phyloP scores from a whole-genome alignment of 2,329 filamentous ascomycete genomes.

The Ophiocordyceps camponoti-leonardi region DNA sequence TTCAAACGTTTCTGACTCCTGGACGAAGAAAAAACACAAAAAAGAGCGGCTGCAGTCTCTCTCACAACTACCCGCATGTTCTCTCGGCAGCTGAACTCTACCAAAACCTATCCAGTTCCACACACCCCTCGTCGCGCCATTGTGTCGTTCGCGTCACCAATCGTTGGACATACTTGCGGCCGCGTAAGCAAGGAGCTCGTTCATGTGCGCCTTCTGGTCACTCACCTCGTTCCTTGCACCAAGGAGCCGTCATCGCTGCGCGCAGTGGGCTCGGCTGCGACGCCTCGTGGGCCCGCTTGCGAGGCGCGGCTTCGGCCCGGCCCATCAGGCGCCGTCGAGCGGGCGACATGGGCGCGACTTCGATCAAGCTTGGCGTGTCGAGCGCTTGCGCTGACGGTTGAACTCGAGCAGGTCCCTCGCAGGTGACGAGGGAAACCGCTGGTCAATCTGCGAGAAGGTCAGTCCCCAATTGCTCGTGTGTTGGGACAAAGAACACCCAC shows the following conservation, averaged over 20 bases:
- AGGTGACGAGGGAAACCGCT: slow-evolving; percentile 67
- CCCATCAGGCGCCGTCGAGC: slow-evolving; percentile 30
- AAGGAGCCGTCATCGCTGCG: slow-evolving; percentile 47
- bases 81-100: background rate
- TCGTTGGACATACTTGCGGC: slow-evolving; percentile 1
- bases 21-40: background rate
- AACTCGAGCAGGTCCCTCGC: slow-evolving; percentile 70
- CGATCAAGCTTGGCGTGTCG: slow-evolving; percentile 22
- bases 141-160: slow-evolving; percentile 2
- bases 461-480: slow-evolving; percentile 23
- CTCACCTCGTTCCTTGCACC: slow-evolving; percentile 21
- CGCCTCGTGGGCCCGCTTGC: slow-evolving; percentile 28
- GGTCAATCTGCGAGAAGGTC: slow-evolving; percentile 52
- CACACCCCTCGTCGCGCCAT: slow-evolving; percentile 1
- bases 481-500: slow-evolving; percentile 23
- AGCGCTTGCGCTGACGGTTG: slow-evolving; percentile 24
- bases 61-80: background rate
- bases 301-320: slow-evolving; percentile 26
- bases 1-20: background rate
- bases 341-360: slow-evolving; percentile 25
- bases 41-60: background rate
- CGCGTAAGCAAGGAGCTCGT: slow-evolving; percentile 1
- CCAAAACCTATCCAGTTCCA: background rate
- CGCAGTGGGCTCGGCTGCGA: slow-evolving; percentile 50
- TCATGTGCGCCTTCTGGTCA: slow-evolving; percentile 9